Conservation (phyloP, 306 rosid species). For the Quercus robur region DNA sequence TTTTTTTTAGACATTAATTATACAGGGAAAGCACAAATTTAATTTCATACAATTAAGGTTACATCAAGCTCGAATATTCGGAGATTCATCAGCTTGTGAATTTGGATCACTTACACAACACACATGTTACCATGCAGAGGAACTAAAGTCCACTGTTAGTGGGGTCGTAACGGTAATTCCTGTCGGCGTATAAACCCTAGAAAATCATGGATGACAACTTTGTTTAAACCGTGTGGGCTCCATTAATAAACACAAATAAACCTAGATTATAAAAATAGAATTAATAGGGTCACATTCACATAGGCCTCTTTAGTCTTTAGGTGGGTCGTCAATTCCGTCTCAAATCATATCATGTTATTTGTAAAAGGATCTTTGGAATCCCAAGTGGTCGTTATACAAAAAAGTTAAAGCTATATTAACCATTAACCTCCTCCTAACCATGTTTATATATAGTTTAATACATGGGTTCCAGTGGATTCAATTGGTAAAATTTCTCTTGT, state of each 20-base stretch:
- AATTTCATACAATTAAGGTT: conserved; percentile 7
- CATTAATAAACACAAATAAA: conserved; percentile 22
- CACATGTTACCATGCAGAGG: not conserved
- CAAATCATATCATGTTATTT: conserved; percentile 55
- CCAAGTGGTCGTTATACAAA: conserved; percentile 55
- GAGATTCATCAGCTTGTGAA: conserved; percentile 23
- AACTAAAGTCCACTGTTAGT: conserved; percentile 41
- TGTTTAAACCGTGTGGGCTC: conserved; percentile 85
- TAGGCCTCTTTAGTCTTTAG: conserved; percentile 40
- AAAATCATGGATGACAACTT: conserved; percentile 74
- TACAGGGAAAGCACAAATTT: conserved; percentile 16
- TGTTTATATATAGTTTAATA: not conserved
- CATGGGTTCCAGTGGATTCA: fast-evolving
- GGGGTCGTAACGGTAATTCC: conserved; percentile 65
- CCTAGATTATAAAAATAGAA: not conserved
- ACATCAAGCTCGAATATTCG: conserved; percentile 29
- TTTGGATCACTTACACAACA: conserved; percentile 4
- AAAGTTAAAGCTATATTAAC: conserved; percentile 18
- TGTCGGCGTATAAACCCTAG: conserved; percentile 49
- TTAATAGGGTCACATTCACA: conserved; percentile 13
- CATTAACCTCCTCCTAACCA: not conserved
- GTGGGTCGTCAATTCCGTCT: conserved; percentile 80
- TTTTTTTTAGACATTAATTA: not conserved
- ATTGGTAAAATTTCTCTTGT: no score
- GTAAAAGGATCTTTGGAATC: conserved; percentile 61